A percentile compares a stretch with the other conserved stretches of the same genome.
These are phyloP conservation scores for Neoscytalidium dimidiatum DNA, from an alignment of 2,329 filamentous ascomycete genomes.

Conservation along the genomic window DNA sequence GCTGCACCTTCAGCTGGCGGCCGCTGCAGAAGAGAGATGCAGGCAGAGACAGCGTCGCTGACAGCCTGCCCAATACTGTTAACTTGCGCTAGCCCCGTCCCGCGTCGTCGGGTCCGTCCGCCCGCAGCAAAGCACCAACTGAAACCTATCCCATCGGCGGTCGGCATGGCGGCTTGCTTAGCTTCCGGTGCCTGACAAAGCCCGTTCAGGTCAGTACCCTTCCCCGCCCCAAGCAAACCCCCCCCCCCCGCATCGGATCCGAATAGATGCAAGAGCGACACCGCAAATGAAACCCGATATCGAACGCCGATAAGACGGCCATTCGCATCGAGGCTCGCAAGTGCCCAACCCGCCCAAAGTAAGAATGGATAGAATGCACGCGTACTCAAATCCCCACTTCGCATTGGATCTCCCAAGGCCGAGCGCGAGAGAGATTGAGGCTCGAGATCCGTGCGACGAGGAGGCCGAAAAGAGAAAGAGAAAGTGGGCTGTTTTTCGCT, in stretches of 20 bases:
- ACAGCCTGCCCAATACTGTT: no score
- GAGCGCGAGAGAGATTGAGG: not conserved
- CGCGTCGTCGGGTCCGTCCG: constrained; percentile 2
- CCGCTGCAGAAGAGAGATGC: not conserved
- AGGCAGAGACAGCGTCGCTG: not conserved
- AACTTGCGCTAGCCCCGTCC: not conserved
- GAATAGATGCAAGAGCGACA: no score
- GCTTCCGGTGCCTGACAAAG: not conserved
- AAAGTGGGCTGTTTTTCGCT: constrained; percentile 2
- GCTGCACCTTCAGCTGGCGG: not conserved
- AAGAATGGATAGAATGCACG: no score
- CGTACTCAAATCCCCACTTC: no score
- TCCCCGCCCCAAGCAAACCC: not conserved
- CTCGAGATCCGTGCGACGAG: not conserved
- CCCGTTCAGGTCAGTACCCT: not conserved
- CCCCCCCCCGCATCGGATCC: no score
- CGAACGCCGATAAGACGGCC: no score
- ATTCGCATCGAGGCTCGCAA: no score
- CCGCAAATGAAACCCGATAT: no score
- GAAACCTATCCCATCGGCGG: not conserved
- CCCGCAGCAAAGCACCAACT: not conserved
- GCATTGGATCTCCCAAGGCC: no score
- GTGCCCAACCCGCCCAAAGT: no score
- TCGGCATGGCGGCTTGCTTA: not conserved
- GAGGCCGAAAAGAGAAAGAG: not conserved